Evolutionary conservation across 169 alveolate genomes (phyloP).

Genomic region (Plasmodium vivax): DNA sequence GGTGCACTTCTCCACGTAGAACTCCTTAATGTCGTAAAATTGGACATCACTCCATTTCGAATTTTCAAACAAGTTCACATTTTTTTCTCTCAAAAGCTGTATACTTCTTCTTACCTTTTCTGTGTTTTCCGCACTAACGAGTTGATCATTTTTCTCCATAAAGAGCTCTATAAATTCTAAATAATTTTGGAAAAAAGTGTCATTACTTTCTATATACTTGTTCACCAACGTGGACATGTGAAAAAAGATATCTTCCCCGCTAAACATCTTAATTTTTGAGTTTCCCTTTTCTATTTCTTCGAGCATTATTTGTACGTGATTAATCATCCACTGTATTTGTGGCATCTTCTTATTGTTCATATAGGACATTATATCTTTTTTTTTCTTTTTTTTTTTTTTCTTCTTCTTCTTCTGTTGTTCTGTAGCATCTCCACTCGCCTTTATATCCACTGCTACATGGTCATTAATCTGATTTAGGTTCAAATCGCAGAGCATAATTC

Average conservation of each 20-base stretch:
- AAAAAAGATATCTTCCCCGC: slow-evolving; percentile 11
- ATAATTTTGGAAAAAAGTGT: slow-evolving; percentile 57
- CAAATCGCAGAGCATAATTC: background rate
- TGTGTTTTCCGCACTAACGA: slow-evolving; percentile 11
- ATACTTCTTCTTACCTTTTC: slow-evolving; percentile 22
- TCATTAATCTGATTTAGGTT: slow-evolving; percentile 10
- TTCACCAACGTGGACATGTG: slow-evolving; percentile 4
- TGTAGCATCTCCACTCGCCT: background rate
- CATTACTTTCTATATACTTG: slow-evolving; percentile 58
- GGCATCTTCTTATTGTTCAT: slow-evolving; percentile 69
- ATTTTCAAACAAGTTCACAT: slow-evolving; percentile 42
- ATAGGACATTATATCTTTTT: slow-evolving; percentile 52
- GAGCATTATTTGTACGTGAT: slow-evolving; percentile 45
- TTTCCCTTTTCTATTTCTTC: slow-evolving; percentile 29
- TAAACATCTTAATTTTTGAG: background rate
- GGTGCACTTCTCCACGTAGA: background rate
- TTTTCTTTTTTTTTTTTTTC: slow-evolving; percentile 42
- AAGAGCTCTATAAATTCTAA: slow-evolving; percentile 29
- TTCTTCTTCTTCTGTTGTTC: background rate
- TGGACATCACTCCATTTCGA: slow-evolving; percentile 33
- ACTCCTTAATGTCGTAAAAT: slow-evolving; percentile 32
- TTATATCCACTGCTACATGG: background rate
- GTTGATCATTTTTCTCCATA: slow-evolving; percentile 46
- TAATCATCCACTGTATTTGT: slow-evolving; percentile 71
- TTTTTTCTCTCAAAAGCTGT: slow-evolving; percentile 17